Evolutionary conservation across 805 yeast species (phyloP), one percentile per base, ranked within the genome.

Genomic region (Clavispora fructus): DNA sequence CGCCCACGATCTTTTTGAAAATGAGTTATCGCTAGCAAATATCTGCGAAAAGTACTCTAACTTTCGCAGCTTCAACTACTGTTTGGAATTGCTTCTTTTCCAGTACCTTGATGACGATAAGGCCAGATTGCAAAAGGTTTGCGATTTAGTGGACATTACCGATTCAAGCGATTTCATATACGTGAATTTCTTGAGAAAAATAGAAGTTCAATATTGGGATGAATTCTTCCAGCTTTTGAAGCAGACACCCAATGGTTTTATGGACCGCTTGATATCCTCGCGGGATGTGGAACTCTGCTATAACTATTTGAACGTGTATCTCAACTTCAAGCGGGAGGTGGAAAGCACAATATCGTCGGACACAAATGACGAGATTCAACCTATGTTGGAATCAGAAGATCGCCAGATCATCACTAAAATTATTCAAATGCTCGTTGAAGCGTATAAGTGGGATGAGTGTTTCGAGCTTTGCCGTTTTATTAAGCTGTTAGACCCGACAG

Each of bases 101-200:
- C 70, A 70, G 39, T 61, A 63, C 42, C 68, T 76, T 28, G 63
- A 68, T 13, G 55, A 54, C 11, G 37, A 42, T 1, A 39, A 35
- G 17, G 42, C 32, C 14, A 9, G 17, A 4, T 40, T 54, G 33
- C 43, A 29, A 5, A 46, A 32, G 17, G 49, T 54, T n/a, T 44
- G 44, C 27, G 43, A 42, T 14, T 52, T 67, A 28, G 55, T 66
- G 3, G 49, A 56, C 31, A 39, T 32, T 17, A 47, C 45, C 16
- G 44, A 44, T 8, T 43, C 49, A 11, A 52, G 60, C 6, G 67
- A 64, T 44, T 56, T 57, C 5, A 69, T 79, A n/a, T 73, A 71
- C 44, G 66, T 78, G 40, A 78, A 75, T 49, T 79, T 84, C 53
- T 75, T 83, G 30, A 63, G 86, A 29, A 80, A 80, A 49, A 80